These are phyloP conservation scores for Pythium dissimile DNA, from an alignment of 352 stramenopile genomes.

Conservation along the genomic window DNA sequence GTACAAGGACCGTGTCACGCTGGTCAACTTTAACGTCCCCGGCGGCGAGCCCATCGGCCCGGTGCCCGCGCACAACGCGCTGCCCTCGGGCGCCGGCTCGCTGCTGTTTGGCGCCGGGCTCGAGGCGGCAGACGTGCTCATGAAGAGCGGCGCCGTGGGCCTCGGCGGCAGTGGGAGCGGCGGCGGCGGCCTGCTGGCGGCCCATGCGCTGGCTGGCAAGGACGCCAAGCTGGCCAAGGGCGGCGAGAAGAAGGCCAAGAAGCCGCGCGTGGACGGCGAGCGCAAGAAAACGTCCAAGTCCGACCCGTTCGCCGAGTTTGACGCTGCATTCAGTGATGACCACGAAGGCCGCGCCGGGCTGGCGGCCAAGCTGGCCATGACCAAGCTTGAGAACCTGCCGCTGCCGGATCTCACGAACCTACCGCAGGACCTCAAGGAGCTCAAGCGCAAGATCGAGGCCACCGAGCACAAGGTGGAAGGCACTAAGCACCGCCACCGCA, in stretches of 20 bases:
- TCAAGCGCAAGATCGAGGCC: constrained; percentile 84
- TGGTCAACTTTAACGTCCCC: constrained; percentile 80
- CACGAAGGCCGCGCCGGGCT: constrained; percentile 1
- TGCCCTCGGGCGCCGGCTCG: neutral
- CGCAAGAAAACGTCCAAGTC: constrained; percentile 18
- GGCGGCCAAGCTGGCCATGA: constrained; percentile 17
- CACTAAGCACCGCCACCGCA: constrained; percentile 84
- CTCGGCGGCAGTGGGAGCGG: too few species aligned
- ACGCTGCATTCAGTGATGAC: constrained; percentile 15
- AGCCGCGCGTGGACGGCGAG: constrained; percentile 12
- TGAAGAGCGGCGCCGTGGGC: constrained; percentile 4
- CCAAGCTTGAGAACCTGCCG: constrained; percentile 52
- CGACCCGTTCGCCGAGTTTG: constrained; percentile 11
- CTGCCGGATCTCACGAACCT: constrained; percentile 73
- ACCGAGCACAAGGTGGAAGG: constrained; percentile 84
- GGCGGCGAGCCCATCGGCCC: constrained; percentile 25
- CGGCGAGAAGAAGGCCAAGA: constrained; percentile 24
- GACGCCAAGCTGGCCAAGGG: constrained; percentile 14
- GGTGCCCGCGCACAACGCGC: neutral
- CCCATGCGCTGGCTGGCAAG: neutral
- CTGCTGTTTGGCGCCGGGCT: constrained; percentile 17
- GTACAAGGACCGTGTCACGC: constrained; percentile 83
- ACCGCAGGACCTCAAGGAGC: constrained; percentile 72
- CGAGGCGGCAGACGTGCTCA: constrained; percentile 3
- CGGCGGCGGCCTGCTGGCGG: constrained; percentile 4